phyloP scores from a whole-genome alignment of 176 grass and related monocot genomes.

The Oryza meyeriana region DNA sequence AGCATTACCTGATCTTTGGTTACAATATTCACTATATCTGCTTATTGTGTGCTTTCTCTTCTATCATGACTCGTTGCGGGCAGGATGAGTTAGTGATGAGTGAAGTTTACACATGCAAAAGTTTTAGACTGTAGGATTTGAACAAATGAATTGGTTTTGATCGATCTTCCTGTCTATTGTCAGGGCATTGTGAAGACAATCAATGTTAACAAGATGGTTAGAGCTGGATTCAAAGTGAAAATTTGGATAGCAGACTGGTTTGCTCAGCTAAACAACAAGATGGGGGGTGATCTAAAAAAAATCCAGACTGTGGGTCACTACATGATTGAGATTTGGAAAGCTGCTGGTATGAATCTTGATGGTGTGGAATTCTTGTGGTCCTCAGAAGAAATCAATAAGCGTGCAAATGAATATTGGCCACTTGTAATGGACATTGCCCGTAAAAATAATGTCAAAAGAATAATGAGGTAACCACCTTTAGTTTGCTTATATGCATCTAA shows the following conservation, averaged over 20 bases:
- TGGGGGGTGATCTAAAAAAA: slow-evolving; percentile 80
- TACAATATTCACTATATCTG: background rate
- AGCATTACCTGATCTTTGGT: background rate
- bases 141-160: background rate
- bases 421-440: slow-evolving; percentile 83
- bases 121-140: background rate
- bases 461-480: slow-evolving; percentile 50
- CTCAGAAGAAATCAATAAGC: slow-evolving; percentile 73
- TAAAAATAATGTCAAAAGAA: slow-evolving; percentile 67
- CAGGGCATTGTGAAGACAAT: slow-evolving; percentile 85
- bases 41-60: background rate
- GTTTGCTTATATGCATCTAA: background rate
- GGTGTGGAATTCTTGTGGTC: slow-evolving; percentile 87
- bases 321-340: slow-evolving; percentile 94
- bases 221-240: slow-evolving; percentile 73
- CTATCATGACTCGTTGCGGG: background rate
- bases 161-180: background rate
- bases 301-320: slow-evolving; percentile 71
- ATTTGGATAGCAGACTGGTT: slow-evolving; percentile 97
- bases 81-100: background rate
- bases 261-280: slow-evolving; percentile 88
- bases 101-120: background rate
- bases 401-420: slow-evolving; percentile 81
- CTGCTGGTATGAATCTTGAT: slow-evolving; percentile 70
- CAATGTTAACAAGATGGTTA: slow-evolving; percentile 82